Percentiles rank a stretch among this genome's conserved stretches.
Evolutionary conservation across 106 monocot species (phyloP).

Genomic region (Hemerocallis citrina): DNA sequence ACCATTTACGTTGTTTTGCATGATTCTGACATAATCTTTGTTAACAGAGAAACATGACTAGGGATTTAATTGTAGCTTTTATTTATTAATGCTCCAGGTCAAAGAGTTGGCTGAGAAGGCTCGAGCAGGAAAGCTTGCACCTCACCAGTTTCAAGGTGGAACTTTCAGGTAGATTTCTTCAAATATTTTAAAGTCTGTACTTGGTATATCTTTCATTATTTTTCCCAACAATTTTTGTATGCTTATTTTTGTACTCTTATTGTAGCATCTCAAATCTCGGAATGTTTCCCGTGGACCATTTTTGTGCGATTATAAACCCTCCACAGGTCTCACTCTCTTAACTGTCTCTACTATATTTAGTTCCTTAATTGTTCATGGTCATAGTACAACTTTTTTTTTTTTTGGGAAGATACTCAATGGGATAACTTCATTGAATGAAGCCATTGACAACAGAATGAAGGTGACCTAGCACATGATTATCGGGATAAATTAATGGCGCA

Average conservation of each 20-base stretch:
- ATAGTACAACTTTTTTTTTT: not conserved
- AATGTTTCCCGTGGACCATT: conserved; percentile 95
- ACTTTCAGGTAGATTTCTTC: conserved; percentile 78
- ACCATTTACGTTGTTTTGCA: not conserved
- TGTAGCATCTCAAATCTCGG: conserved; percentile 99
- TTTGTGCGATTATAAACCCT: conserved; percentile 98
- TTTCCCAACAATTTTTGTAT: not conserved
- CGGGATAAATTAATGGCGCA: not conserved
- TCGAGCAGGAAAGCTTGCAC: conserved; percentile 78
- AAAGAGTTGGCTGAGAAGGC: conserved; percentile 96
- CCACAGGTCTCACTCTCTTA: conserved; percentile 66
- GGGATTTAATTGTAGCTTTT: not conserved
- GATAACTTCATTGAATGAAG: too few relatives aligned
- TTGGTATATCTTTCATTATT: conserved; percentile 1
- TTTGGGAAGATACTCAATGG: not conserved
- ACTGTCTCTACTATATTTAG: not conserved
- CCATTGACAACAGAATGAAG: too few relatives aligned
- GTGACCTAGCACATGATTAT: too few relatives aligned
- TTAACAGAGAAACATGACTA: too few relatives aligned
- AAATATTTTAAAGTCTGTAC: not conserved
- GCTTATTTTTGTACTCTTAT: not conserved
- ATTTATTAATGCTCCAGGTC: conserved; percentile 31
- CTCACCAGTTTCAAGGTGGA: conserved; percentile 88
- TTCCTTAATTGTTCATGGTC: not conserved
- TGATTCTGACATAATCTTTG: too few relatives aligned